phyloP scores from a whole-genome alignment of 352 stramenopile genomes.

The Albugo candida region DNA sequence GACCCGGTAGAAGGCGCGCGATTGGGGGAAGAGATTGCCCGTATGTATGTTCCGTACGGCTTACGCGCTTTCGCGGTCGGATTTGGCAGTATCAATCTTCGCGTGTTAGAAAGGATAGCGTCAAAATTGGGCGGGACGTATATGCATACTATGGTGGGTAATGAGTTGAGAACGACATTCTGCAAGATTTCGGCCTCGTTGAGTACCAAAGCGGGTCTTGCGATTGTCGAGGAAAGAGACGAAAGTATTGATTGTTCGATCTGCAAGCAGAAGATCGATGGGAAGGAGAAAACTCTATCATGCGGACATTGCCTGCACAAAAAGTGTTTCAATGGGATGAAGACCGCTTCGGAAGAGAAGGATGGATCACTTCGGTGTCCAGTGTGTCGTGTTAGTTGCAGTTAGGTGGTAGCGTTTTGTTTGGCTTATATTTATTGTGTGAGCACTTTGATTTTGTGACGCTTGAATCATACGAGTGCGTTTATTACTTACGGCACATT shows the following conservation, averaged over 20 bases:
- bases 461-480: no score
- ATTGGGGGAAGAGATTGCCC: constrained; percentile 29
- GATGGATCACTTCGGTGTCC: no score
- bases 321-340: constrained; percentile 12
- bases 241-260: constrained; percentile 32
- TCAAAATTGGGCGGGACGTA: constrained; percentile 35
- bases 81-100: constrained; percentile 47
- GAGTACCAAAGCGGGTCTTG: constrained; percentile 30
- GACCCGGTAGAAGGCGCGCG: constrained; percentile 23
- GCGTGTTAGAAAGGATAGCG: constrained; percentile 30
- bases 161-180: constrained; percentile 57
- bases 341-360: no score
- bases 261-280: constrained; percentile 32
- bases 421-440: no score
- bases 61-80: constrained; percentile 45
- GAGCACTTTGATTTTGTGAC: no score
- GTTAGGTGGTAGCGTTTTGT: no score
- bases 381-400: no score
- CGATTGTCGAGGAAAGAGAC: constrained; percentile 30
- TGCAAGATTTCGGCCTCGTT: constrained; percentile 54
- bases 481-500: no score
- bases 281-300: constrained; percentile 18
- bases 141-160: constrained; percentile 32
- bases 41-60: constrained; percentile 32
- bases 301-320: constrained; percentile 37